A percentile compares a stretch with the other conserved stretches of the same genome.
These are phyloP conservation scores for Pleurotus sapidus DNA, from an alignment of 768 basidiomycete genomes.

Conservation along the genomic window DNA sequence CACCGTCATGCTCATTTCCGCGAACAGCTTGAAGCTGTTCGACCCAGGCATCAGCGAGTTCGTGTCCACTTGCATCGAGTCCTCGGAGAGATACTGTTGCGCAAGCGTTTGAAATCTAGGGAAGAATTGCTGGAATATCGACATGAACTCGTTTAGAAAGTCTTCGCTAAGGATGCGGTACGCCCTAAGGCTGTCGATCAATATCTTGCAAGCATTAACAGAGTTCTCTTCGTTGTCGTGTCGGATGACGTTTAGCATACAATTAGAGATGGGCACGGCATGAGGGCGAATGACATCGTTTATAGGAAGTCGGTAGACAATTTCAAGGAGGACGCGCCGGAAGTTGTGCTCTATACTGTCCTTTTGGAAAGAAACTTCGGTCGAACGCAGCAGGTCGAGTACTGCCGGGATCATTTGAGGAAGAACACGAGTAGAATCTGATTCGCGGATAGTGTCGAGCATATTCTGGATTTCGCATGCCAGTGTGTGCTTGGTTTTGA, in stretches of 20 bases:
- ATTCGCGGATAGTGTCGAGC: slow-evolving; percentile 75
- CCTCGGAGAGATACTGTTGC: slow-evolving; percentile 69
- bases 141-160: slow-evolving; percentile 73
- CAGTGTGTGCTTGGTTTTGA: slow-evolving; percentile 65
- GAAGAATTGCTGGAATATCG: slow-evolving; percentile 77
- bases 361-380: slow-evolving; percentile 64
- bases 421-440: slow-evolving; percentile 67
- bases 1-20: slow-evolving; percentile 91
- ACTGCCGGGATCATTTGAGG: slow-evolving; percentile 73
- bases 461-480: slow-evolving; percentile 79
- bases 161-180: slow-evolving; percentile 74
- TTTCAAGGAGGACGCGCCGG: slow-evolving; percentile 84
- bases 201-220: slow-evolving; percentile 82
- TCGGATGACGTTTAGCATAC: slow-evolving; percentile 81
- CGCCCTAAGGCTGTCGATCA: slow-evolving; percentile 84
- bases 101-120: slow-evolving; percentile 72
- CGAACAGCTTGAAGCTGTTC: slow-evolving; percentile 89
- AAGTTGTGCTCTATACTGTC: slow-evolving; percentile 75
- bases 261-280: slow-evolving; percentile 62
- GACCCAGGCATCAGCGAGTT: slow-evolving; percentile 66
- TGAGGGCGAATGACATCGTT: slow-evolving; percentile 76
- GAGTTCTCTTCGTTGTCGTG: slow-evolving; percentile 97
- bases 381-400: slow-evolving; percentile 67
- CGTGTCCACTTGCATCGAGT: slow-evolving; percentile 51
- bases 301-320: slow-evolving; percentile 83